These are phyloP conservation scores for Yamadazyma spencermartinsiae DNA, from an alignment of 1,139 yeast genomes.

Conservation along the genomic window DNA sequence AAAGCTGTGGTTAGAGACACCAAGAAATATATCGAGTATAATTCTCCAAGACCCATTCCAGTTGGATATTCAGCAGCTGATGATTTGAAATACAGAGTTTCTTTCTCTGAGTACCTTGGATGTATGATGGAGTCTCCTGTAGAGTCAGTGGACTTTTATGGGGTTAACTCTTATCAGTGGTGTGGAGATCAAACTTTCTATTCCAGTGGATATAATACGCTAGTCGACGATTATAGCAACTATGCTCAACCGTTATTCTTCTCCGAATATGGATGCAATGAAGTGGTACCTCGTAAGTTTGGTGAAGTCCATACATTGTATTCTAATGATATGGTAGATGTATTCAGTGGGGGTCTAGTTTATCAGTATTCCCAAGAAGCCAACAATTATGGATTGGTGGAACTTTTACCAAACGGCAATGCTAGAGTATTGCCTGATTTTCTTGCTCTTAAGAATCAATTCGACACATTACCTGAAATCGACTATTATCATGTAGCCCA, in stretches of 20 bases:
- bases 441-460: constrained; percentile 48
- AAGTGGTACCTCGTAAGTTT: constrained; percentile 74
- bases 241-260: constrained; percentile 80
- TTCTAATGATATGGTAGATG: constrained; percentile 71
- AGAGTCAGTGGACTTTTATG: constrained; percentile 85
- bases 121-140: constrained; percentile 61
- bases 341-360: constrained; percentile 89
- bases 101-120: constrained; percentile 79
- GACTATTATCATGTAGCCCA: constrained; percentile 25
- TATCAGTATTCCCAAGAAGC: constrained; percentile 90
- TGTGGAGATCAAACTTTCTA: constrained; percentile 87
- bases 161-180: constrained; percentile 96
- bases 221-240: constrained; percentile 68
- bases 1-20: constrained; percentile 81
- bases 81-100: constrained; percentile 70
- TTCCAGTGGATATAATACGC: constrained; percentile 76
- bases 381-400: constrained; percentile 85
- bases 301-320: constrained; percentile 75
- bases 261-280: constrained; percentile 90
- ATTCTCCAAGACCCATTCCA: constrained; percentile 70
- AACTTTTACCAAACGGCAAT: constrained; percentile 56
- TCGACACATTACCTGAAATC: constrained; percentile 32
- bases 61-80: constrained; percentile 97
- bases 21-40: constrained; percentile 62
- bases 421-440: constrained; percentile 57